phyloP scores from a whole-genome alignment of 169 alveolate species.

The Eimeria praecox region DNA sequence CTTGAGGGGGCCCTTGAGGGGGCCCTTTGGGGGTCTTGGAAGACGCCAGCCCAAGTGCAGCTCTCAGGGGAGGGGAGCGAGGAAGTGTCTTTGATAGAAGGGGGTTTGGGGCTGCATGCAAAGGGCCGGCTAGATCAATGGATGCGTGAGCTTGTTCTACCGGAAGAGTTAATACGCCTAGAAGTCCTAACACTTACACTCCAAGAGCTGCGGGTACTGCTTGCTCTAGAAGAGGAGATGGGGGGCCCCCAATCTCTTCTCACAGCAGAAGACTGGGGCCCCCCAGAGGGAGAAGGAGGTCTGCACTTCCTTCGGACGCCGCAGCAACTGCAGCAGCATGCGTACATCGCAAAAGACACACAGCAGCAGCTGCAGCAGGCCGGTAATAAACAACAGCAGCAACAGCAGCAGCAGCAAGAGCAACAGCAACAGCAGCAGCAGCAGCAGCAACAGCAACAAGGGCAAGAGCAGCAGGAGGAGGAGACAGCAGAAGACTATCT shows the following conservation, averaged over 20 bases:
- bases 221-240: constrained; percentile 41
- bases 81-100: constrained; percentile 4
- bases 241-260: constrained; percentile 53
- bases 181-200: background rate
- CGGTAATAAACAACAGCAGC: background rate
- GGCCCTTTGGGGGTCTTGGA: no score
- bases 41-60: constrained; percentile 50
- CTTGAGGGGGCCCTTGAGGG: no score
- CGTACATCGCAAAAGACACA: background rate
- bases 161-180: background rate
- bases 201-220: constrained; percentile 14
- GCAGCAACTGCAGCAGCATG: background rate
- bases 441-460: background rate
- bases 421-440: background rate
- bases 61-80: background rate
- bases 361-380: background rate
- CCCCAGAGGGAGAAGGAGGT: background rate
- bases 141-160: background rate
- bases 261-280: constrained; percentile 23
- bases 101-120: background rate
- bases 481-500: background rate
- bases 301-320: background rate
- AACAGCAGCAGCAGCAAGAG: background rate
- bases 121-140: background rate
- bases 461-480: background rate